phyloP scores from a whole-genome alignment of 2,329 filamentous ascomycete genomes.

The Dendryphion nanum region DNA sequence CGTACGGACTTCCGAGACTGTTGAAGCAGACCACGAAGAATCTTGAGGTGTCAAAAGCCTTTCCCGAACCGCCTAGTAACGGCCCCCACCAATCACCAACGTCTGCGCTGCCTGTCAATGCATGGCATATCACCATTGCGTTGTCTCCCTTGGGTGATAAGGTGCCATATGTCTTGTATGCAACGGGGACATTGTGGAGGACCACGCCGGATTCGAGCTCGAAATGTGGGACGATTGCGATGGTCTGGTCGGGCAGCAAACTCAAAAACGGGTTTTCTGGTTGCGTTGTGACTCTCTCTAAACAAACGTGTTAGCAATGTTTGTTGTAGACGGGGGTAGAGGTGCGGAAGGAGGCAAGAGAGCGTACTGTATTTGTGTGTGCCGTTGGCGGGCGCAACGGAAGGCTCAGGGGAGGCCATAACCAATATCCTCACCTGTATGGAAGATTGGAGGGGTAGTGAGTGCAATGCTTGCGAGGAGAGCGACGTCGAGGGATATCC shows the following conservation, averaged over 20 bases:
- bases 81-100: slow-evolving; percentile 89
- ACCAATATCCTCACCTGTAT: slow-evolving; percentile 5
- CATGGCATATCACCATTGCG: slow-evolving; percentile 73
- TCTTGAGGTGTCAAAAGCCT: slow-evolving; percentile 75
- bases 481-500: slow-evolving; percentile 3
- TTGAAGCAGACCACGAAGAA: slow-evolving; percentile 89
- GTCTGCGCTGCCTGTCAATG: slow-evolving; percentile 80
- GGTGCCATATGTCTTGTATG: slow-evolving; percentile 62
- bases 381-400: slow-evolving; percentile 16
- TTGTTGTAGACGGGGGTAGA: slow-evolving; percentile 4
- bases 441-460: slow-evolving; percentile 5
- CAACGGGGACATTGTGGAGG: slow-evolving; percentile 70
- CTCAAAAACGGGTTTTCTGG: slow-evolving; percentile 87
- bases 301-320: slow-evolving; percentile 15
- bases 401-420: slow-evolving; percentile 20
- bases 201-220: slow-evolving; percentile 89
- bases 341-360: neutral
- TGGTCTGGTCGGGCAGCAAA: slow-evolving; percentile 84
- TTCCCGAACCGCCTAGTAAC: slow-evolving; percentile 71
- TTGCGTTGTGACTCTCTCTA: slow-evolving; percentile 54
- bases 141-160: slow-evolving; percentile 59
- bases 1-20: slow-evolving; percentile 80
- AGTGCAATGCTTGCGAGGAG: slow-evolving; percentile 12
- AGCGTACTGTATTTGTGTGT: slow-evolving; percentile 23
- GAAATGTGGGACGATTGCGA: slow-evolving; percentile 84